Base-by-base conservation (phyloP, 768 basidiomycete genomes). In the Pleurotus citrinopileatus region DNA sequence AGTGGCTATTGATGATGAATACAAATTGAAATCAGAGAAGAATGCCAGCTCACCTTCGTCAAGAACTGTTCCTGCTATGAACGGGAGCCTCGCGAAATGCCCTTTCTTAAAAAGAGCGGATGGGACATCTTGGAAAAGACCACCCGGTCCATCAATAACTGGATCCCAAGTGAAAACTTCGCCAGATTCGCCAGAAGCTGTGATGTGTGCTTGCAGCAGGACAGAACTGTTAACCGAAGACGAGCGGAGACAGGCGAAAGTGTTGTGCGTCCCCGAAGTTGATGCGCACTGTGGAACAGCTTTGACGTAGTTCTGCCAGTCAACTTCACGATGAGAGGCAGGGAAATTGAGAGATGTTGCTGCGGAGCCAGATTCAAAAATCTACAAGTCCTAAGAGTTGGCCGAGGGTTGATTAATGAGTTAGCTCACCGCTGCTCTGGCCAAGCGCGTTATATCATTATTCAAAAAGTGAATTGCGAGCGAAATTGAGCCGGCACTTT, bases 401-500 rank as follows among this genome's bases (percentile, higher is more conserved):
- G 7, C 15, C 32, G 7, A 15, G 32, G 32, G 32, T n/a, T n/a
- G n/a, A n/a, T n/a, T n/a, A n/a, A n/a, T n/a, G 32, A 34, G 15
- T 7, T 34, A 34, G 38, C 70, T 45, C 60, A 72, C 72, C 0
- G 63, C 72, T 12, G 63, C 69, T 55, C 71, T 56, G 4, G 67
- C 71, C 19, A 69, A 58, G 15, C 54, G 44, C 8, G 47, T 26
- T 19, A 75, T 44, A 1, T 61, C 55, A 2, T 69, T 63, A 53
- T 70, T 67, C 29, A 77, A 57, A 55, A 67, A 70, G 2, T 73
- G 69, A 53, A 72, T 58, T 0, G 70, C 61, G 17, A 73, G 72
- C 60, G 68, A 70, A 20, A 77, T 75, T 2, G 79, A 69, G 0
- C 80, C 80, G 0, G 80, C 80, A 17, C 71, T 74, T 58, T 80